A percentile compares a stretch with the other conserved stretches of the same genome.
Evolutionary conservation across 176 grass and related monocot genomes (phyloP).

Genomic region (Alloteropsis semialata): DNA sequence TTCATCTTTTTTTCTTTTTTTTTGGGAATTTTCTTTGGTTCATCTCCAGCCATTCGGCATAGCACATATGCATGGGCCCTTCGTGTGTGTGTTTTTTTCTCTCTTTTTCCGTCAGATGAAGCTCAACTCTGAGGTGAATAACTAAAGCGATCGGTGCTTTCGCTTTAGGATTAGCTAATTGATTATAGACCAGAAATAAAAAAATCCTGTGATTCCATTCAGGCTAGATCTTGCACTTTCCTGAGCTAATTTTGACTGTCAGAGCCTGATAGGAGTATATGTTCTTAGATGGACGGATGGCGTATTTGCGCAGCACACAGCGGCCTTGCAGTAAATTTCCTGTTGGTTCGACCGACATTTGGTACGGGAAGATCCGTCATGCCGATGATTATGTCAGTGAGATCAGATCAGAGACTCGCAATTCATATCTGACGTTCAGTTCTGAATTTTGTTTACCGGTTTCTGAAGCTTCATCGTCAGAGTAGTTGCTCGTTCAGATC

Average conservation of each 20-base stretch:
- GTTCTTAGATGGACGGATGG: not conserved
- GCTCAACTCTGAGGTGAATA: conserved; percentile 31
- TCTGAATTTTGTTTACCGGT: not conserved
- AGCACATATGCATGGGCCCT: conserved; percentile 20
- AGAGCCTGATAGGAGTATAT: not conserved
- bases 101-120: not conserved
- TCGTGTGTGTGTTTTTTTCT: not conserved
- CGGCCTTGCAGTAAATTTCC: not conserved
- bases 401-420: not conserved
- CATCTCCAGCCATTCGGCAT: conserved; percentile 27
- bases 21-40: too few relatives aligned
- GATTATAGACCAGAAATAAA: not conserved
- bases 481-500: not conserved
- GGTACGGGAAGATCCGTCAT: not conserved
- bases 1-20: too few relatives aligned
- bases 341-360: not conserved
- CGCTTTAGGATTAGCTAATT: conserved; percentile 1
- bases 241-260: not conserved
- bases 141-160: conserved; percentile 8
- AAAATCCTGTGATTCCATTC: conserved; percentile 5
- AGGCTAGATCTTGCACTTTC: conserved; percentile 20
- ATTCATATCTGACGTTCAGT: not conserved
- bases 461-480: not conserved
- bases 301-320: not conserved
- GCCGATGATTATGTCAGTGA: not conserved